Evolutionary conservation across 2,329 filamentous ascomycete genomes (phyloP).

Genomic region (Monilinia fructigena): DNA sequence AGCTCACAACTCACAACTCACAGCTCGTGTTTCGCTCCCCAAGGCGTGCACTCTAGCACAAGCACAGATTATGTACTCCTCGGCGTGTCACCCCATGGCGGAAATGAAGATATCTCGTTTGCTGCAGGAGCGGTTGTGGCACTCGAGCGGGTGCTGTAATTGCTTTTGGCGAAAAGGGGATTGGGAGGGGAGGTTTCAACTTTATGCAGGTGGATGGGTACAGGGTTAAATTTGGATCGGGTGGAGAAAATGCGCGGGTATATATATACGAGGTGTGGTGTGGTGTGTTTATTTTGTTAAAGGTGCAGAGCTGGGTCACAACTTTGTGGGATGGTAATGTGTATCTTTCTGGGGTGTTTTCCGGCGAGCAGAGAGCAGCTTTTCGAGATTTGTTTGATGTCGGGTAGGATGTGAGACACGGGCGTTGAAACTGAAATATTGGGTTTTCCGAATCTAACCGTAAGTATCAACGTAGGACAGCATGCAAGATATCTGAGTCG

Average conservation of each 20-base stretch:
- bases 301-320: not conserved
- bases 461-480: not conserved
- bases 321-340: conserved; percentile 7
- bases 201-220: conserved; percentile 4
- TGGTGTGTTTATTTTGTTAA: not conserved
- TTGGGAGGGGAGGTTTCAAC: not conserved
- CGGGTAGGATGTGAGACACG: not conserved
- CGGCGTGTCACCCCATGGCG: not conserved
- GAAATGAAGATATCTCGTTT: not conserved
- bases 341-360: not conserved
- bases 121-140: not conserved
- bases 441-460: not conserved
- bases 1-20: too few species aligned
- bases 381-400: not conserved
- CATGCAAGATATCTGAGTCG: not conserved
- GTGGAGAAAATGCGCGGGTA: not conserved
- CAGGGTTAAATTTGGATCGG: too few species aligned
- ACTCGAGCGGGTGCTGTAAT: not conserved
- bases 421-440: conserved; percentile 12
- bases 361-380: not conserved
- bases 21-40: not conserved
- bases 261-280: not conserved
- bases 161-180: conserved; percentile 5
- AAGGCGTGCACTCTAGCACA: too few species aligned
- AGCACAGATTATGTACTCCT: too few species aligned